Percentiles rank a stretch among this genome's conserved stretches.
These are phyloP conservation scores for Fusarium chlamydosporum DNA, from an alignment of 2,329 filamentous ascomycete genomes.

Conservation along the genomic window DNA sequence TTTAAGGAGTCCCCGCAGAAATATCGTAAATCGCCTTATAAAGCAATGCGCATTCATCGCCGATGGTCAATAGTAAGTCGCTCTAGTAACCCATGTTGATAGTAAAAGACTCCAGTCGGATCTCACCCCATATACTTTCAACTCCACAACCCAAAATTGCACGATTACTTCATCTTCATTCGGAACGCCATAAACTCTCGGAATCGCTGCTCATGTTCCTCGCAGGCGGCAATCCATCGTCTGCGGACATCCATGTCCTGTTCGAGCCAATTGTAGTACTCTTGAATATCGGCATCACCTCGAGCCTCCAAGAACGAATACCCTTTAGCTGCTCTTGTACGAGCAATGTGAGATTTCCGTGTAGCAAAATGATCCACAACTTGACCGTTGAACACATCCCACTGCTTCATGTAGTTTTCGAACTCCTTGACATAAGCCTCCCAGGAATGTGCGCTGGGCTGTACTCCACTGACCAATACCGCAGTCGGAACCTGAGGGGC, in stretches of 20 bases:
- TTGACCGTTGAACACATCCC: constrained; percentile 63
- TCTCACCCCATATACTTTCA: constrained; percentile 25
- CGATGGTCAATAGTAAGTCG: constrained; percentile 15
- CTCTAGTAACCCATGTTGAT: constrained; percentile 25
- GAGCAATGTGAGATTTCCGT: constrained; percentile 62
- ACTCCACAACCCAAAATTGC: constrained; percentile 27
- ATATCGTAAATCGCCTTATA: constrained; percentile 28
- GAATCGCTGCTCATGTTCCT: constrained; percentile 71
- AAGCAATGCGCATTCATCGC: constrained; percentile 12
- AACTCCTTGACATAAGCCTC: constrained; percentile 68
- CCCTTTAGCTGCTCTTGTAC: constrained; percentile 59
- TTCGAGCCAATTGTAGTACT: constrained; percentile 72
- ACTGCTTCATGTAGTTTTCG: constrained; percentile 66
- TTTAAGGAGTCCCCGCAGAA: constrained; percentile 31
- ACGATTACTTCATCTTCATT: constrained; percentile 59
- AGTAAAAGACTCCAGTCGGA: constrained; percentile 25
- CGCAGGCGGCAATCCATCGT: constrained; percentile 72
- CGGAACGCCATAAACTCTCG: constrained; percentile 68
- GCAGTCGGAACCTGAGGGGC: constrained; percentile 64
- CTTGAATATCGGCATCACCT: constrained; percentile 63
- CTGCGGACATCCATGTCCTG: constrained; percentile 75
- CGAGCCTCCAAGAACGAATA: constrained; percentile 61
- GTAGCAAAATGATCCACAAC: constrained; percentile 70
- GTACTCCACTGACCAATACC: constrained; percentile 60
- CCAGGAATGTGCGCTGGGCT: constrained; percentile 62